These are phyloP conservation scores for Malania oleifera DNA, from an alignment of 164 flowering plant species.

Conservation along the genomic window DNA sequence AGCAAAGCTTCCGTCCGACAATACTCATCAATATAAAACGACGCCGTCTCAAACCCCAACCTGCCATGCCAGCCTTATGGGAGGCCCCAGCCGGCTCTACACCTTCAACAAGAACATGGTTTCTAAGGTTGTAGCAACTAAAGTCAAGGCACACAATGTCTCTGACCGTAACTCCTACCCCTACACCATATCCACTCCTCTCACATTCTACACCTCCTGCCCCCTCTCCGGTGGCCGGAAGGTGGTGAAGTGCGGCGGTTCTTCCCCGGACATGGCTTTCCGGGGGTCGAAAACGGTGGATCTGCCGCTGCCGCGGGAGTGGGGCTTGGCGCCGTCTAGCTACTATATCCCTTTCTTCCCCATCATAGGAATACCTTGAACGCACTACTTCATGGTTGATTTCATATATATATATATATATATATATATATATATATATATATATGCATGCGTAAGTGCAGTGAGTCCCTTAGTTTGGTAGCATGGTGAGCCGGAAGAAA, in stretches of 20 bases:
- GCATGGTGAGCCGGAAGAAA: no score
- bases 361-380: conserved; percentile 68
- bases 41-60: conserved; percentile 17
- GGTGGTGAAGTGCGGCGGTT: conserved; percentile 19
- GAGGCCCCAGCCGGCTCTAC: conserved; percentile 52
- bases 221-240: conserved; percentile 11
- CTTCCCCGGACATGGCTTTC: background rate
- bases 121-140: conserved; percentile 31
- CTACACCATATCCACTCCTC: conserved; percentile 45
- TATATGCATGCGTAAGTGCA: no score
- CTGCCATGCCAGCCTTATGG: conserved; percentile 57
- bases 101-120: conserved; percentile 26
- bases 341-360: conserved; percentile 57
- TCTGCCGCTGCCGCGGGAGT: conserved; percentile 64
- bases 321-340: conserved; percentile 76
- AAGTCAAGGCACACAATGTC: conserved; percentile 10
- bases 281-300: conserved; percentile 57
- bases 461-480: no score
- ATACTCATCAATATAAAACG: no score
- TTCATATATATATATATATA: conserved; percentile 5
- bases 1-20: conserved; percentile 29
- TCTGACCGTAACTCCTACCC: conserved; percentile 3
- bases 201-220: conserved; percentile 39
- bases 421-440: no score
- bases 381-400: no score